These are phyloP conservation scores for Lentinus tigrinus DNA, from an alignment of 768 basidiomycete species.

Conservation along the genomic window DNA sequence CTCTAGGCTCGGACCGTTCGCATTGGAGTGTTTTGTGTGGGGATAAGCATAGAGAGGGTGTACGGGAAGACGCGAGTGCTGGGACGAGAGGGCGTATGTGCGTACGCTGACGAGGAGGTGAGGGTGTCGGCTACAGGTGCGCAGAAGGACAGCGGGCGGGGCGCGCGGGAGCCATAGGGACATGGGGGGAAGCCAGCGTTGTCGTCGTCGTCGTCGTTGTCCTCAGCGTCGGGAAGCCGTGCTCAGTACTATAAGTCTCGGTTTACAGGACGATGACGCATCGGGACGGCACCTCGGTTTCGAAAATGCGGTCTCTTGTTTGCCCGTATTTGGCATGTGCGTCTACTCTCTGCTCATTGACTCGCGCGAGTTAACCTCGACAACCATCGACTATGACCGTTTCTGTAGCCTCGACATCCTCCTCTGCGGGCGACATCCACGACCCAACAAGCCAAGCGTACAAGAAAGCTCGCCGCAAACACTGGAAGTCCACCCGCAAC, in stretches of 20 bases:
- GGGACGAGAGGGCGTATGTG: constrained; percentile 20
- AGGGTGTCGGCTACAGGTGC: constrained; percentile 31
- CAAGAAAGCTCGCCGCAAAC: constrained; percentile 57
- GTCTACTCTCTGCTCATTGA: neutral
- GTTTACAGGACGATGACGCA: constrained; percentile 14
- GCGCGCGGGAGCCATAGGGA: constrained; percentile 76
- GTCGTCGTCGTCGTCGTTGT: neutral
- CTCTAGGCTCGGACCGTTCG: neutral
- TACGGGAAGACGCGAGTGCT: constrained; percentile 3
- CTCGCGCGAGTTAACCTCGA: too few relatives aligned
- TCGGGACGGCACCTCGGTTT: constrained; percentile 4
- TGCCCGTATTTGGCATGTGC: constrained; percentile 1
- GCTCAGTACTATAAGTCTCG: neutral
- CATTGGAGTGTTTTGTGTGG: neutral
- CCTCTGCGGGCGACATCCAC: constrained; percentile 24
- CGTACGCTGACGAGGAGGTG: constrained; percentile 18
- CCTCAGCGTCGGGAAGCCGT: neutral
- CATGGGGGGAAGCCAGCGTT: constrained; percentile 41
- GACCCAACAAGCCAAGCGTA: constrained; percentile 51
- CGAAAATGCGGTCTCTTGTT: constrained; percentile 8
- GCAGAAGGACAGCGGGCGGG: constrained; percentile 41
- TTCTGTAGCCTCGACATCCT: neutral
- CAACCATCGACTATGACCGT: neutral
- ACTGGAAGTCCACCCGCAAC: constrained; percentile 60
- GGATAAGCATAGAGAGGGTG: neutral